phyloP scores from a whole-genome alignment of 352 stramenopile genomes.

The Pythium rishiriense region DNA sequence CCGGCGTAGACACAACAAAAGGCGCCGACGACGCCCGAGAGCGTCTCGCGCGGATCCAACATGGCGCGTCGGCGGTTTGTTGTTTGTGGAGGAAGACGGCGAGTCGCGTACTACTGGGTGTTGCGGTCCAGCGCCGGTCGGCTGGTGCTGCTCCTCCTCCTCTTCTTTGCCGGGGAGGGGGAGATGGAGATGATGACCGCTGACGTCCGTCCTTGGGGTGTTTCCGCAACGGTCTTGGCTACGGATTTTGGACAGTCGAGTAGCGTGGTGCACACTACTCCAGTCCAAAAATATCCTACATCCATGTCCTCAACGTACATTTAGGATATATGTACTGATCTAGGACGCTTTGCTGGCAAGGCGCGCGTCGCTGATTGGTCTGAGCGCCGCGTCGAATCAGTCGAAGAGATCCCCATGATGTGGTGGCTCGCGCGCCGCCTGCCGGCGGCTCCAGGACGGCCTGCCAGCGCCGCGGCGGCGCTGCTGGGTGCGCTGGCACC shows the following conservation, averaged over 20 bases:
- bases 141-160: too few species aligned
- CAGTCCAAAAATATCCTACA: background rate
- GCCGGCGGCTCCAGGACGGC: too few species aligned
- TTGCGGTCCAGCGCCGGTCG: too few species aligned
- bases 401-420: constrained; percentile 11
- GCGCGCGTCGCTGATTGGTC: constrained; percentile 18
- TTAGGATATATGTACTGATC: constrained; percentile 8
- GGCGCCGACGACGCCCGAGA: constrained; percentile 70
- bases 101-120: background rate
- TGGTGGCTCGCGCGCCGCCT: constrained; percentile 13
- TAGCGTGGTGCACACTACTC: constrained; percentile 13
- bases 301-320: background rate
- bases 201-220: background rate
- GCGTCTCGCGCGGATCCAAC: constrained; percentile 77
- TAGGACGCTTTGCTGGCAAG: constrained; percentile 17
- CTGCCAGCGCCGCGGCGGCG: too few species aligned
- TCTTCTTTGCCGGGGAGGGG: background rate
- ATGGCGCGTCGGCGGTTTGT: constrained; percentile 24
- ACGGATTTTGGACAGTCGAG: background rate
- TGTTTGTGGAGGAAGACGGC: background rate
- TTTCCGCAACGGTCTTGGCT: background rate
- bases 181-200: background rate
- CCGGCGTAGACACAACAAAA: constrained; percentile 85
- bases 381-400: constrained; percentile 19
- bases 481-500: too few species aligned